A percentile compares a stretch with the other conserved stretches of the same genome.
Evolutionary conservation across 352 stramenopile species (phyloP).

Genomic region (Phytophthora idaei): DNA sequence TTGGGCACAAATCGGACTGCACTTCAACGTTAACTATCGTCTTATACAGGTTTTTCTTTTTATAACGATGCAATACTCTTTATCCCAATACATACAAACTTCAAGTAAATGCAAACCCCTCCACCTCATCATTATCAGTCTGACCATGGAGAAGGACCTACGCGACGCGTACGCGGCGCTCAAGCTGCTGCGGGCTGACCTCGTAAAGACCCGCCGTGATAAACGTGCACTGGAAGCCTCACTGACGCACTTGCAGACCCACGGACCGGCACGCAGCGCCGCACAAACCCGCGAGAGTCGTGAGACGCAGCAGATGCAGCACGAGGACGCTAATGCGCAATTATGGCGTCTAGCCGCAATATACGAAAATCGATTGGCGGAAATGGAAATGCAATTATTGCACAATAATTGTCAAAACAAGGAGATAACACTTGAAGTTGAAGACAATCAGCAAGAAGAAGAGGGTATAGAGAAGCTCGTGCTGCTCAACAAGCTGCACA

Average conservation of each 20-base stretch:
- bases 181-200: constrained; percentile 49
- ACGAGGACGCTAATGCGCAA: constrained; percentile 31
- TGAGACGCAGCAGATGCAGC: constrained; percentile 36
- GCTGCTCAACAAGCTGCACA: constrained; percentile 31
- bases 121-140: constrained; percentile 20
- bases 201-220: constrained; percentile 41
- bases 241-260: constrained; percentile 26
- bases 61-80: background rate
- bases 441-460: constrained; percentile 25
- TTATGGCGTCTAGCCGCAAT: constrained; percentile 18
- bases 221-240: constrained; percentile 40
- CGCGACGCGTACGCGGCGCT: constrained; percentile 55
- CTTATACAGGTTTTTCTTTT: background rate
- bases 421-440: constrained; percentile 11
- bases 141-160: constrained; percentile 55
- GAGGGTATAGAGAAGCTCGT: constrained; percentile 25
- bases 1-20: no score
- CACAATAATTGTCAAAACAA: constrained; percentile 28
- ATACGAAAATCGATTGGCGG: constrained; percentile 18
- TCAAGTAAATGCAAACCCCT: background rate
- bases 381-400: constrained; percentile 19
- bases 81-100: background rate
- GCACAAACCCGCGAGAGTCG: constrained; percentile 27
- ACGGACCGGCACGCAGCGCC: constrained; percentile 13
- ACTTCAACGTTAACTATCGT: no score